phyloP scores from a whole-genome alignment of 441 rosid species.

The Pelargonium fulgidum region DNA sequence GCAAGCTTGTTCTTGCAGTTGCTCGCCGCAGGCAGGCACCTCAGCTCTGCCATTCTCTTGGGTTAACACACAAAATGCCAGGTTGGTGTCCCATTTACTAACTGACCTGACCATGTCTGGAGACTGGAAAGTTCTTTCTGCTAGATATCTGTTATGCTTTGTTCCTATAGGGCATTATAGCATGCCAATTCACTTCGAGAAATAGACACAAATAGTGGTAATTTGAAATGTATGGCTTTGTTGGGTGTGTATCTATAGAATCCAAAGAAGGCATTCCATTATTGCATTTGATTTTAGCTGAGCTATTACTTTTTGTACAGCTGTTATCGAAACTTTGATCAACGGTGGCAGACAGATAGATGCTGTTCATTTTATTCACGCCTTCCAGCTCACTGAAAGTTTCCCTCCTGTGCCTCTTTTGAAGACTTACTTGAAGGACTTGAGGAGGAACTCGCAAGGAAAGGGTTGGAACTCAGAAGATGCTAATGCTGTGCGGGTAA shows the following conservation, averaged over 20 bases:
- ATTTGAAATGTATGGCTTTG: not conserved
- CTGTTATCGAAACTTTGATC: slow-evolving; percentile 32
- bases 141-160: slow-evolving; percentile 20
- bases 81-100: slow-evolving; percentile 28
- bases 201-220: not conserved
- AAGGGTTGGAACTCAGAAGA: slow-evolving; percentile 28
- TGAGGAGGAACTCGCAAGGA: slow-evolving; percentile 48
- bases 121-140: slow-evolving; percentile 26
- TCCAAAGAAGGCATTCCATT: slow-evolving; percentile 5
- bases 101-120: slow-evolving; percentile 34
- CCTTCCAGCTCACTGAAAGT: slow-evolving; percentile 36
- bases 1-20: slow-evolving; percentile 37
- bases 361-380: slow-evolving; percentile 37
- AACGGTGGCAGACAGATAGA: slow-evolving; percentile 35
- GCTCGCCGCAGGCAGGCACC: slow-evolving; percentile 41
- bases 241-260: not conserved
- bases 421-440: slow-evolving; percentile 39
- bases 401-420: slow-evolving; percentile 41
- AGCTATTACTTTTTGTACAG: slow-evolving; percentile 27
- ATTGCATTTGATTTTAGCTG: slow-evolving; percentile 10
- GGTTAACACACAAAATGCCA: slow-evolving; percentile 34
- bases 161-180: slow-evolving; percentile 15
- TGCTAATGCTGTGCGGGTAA: slow-evolving; percentile 35
- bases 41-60: slow-evolving; percentile 38
- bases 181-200: slow-evolving; percentile 5